phyloP scores from a whole-genome alignment of 2,329 filamentous ascomycete species.

The Curvularia sp. region DNA sequence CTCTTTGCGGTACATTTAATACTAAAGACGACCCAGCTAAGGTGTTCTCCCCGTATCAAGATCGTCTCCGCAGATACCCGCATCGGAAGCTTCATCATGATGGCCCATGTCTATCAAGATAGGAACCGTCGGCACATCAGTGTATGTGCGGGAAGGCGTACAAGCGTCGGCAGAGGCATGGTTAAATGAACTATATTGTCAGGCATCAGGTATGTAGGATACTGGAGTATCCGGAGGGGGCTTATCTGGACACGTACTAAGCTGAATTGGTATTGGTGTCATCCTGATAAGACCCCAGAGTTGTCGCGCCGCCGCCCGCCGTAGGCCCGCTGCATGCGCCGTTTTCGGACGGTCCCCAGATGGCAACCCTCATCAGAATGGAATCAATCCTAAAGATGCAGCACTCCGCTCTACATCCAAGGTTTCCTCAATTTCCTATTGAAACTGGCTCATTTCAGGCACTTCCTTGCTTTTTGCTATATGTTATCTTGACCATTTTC shows the following conservation, averaged over 20 bases:
- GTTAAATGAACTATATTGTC: background rate
- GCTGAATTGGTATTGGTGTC: background rate
- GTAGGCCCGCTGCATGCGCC: conserved; percentile 25
- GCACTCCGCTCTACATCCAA: background rate
- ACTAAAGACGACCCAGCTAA: background rate
- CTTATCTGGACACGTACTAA: conserved; percentile 10
- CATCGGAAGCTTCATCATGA: background rate
- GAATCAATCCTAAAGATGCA: conserved; percentile 1
- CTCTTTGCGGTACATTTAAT: background rate
- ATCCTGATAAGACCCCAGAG: conserved; percentile 23
- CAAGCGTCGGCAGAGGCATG: background rate
- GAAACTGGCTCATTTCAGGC: background rate
- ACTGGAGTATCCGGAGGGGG: background rate
- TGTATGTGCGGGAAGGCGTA: background rate
- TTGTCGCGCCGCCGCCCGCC: conserved; percentile 22
- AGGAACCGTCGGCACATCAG: conserved; percentile 24
- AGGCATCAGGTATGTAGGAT: background rate
- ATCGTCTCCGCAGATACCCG: conserved; percentile 1
- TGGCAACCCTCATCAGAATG: conserved; percentile 11
- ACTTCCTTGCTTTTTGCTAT: background rate
- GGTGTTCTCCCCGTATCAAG: background rate
- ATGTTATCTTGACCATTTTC: background rate
- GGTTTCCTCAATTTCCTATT: background rate
- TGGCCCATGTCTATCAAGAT: conserved; percentile 19
- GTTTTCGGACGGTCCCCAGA: conserved; percentile 4